phyloP scores from a whole-genome alignment of 202 grass and related monocot genomes.

The Zizania palustris region DNA sequence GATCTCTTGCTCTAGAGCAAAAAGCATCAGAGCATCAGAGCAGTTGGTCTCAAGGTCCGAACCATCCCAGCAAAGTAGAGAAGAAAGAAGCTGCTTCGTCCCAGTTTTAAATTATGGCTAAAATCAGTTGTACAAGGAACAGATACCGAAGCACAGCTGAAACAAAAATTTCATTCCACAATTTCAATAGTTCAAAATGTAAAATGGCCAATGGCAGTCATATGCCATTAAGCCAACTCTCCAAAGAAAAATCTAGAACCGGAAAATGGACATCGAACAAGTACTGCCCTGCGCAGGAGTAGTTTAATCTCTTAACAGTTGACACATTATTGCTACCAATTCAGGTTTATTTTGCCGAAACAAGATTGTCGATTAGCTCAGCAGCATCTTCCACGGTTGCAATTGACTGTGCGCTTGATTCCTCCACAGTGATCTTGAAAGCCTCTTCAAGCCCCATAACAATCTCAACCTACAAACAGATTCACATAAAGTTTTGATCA shows the following conservation, averaged over 20 bases:
- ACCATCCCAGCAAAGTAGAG: background rate
- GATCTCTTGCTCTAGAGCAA: background rate
- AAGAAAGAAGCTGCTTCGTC: background rate
- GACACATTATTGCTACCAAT: background rate
- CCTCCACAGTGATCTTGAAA: constrained; percentile 74
- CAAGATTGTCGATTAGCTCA: constrained; percentile 66
- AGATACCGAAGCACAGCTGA: background rate
- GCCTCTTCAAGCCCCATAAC: constrained; percentile 86
- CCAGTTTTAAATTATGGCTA: background rate
- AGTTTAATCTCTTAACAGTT: constrained; percentile 1
- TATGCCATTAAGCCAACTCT: constrained; percentile 30
- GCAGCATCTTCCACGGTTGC: constrained; percentile 74
- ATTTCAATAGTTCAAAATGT: background rate
- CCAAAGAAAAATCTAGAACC: constrained; percentile 36
- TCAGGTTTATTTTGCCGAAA: background rate
- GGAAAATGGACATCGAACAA: constrained; percentile 9
- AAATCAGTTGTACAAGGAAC: no score
- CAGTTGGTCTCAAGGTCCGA: background rate
- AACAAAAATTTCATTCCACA: background rate
- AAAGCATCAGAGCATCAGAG: background rate
- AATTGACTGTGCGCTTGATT: constrained; percentile 63
- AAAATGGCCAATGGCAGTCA: constrained; percentile 5
- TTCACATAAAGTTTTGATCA: background rate
- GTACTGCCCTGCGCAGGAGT: background rate
- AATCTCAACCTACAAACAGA: constrained; percentile 72